Evolutionary conservation across 2,329 filamentous ascomycete genomes (phyloP), one percentile per base, ranked within the genome.

Genomic region (Monosporascus sp.): DNA sequence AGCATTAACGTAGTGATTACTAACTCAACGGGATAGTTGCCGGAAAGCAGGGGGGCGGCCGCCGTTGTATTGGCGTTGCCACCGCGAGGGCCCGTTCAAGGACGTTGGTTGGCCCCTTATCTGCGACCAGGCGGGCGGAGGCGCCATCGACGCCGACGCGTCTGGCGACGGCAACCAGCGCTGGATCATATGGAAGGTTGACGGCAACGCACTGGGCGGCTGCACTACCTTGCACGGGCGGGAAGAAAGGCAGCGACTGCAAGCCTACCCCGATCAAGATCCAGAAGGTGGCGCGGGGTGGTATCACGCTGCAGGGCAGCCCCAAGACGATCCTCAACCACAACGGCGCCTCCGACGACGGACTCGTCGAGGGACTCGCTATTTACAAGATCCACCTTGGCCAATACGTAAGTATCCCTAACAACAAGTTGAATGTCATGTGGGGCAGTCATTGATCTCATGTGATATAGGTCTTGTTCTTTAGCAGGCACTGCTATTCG

Each of bases 131-230:
- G 59, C 53, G 2, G 56, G 53, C 42, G 65, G 65, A 2, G 65
- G 65, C 47, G 58, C 59, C n/a, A 68, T 68, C 49, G 65, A 68
- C 49, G 53, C 65, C 1, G 57, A 61, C 14, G 64, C 62, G 2
- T 68, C 65, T 47, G 62, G 65, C 20, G 64, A 67, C 44, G 65
- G 65, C 14, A 53, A 51, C 1, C 41, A 65, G 55, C 64, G 65
- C 8, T 68, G 65, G 65, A 64, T 68, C 37, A 7, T 62, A 6
- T 68, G 64, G 64, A 68, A 68, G 42, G 65, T 66, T 9, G 65
- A 68, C 54, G 65, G 64, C 18, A 66, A 65, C 57, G 62, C 47
- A 47, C 60, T 66, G 6, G 65, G 65, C 8, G 65, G 65, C 41
- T 64, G 63, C 20, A 65, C 62, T 9, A 65, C 64, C 5, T 68